Evolutionary conservation across 148 eudicot genomes (phyloP).

Genomic region (Chenopodium album): DNA sequence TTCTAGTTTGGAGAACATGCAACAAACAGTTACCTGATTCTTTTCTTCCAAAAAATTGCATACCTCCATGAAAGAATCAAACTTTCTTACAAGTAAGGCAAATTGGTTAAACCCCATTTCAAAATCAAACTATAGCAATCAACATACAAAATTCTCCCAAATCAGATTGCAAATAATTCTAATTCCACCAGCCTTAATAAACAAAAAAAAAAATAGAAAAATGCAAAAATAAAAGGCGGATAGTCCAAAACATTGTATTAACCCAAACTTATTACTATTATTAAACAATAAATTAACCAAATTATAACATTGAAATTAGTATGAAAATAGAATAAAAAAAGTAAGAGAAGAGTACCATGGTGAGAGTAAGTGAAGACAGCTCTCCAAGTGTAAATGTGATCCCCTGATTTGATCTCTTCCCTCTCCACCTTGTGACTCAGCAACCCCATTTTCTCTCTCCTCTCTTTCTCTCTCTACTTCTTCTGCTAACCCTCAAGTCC

Average conservation of each 20-base stretch:
- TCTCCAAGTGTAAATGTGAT: constrained; percentile 95
- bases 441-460: constrained; percentile 52
- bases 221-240: background rate
- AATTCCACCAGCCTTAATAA: background rate
- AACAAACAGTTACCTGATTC: constrained; percentile 14
- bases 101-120: constrained; percentile 1
- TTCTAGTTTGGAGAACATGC: background rate
- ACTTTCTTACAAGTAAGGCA: constrained; percentile 6
- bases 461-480: background rate
- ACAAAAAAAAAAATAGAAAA: background rate
- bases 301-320: background rate
- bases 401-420: constrained; percentile 71
- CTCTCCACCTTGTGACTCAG: constrained; percentile 76
- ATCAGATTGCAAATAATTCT: no score
- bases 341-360: constrained; percentile 51
- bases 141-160: background rate
- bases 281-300: background rate
- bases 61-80: constrained; percentile 7
- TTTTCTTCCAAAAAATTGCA: constrained; percentile 21
- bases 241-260: background rate
- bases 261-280: background rate
- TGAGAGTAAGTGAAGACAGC: constrained; percentile 95
- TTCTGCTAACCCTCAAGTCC: background rate
- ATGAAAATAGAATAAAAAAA: background rate
- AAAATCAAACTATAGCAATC: background rate